Evolutionary conservation across 169 alveolate genomes (phyloP), one percentile per base, ranked within the genome.

Genomic region (Plasmodium gonderi): DNA sequence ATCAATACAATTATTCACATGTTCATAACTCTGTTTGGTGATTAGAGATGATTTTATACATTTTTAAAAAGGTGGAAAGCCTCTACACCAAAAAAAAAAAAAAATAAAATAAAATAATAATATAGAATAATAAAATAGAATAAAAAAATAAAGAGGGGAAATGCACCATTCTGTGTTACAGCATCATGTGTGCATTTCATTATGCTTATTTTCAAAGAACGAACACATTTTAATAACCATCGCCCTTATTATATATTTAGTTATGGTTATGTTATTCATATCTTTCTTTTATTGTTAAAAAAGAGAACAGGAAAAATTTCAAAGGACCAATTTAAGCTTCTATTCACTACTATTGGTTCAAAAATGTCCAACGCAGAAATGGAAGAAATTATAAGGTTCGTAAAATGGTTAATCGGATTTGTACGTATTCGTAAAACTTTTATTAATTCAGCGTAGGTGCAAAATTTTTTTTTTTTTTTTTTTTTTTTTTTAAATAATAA

Each of bases 271-370:
- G 40, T 26, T n/a, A 6, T 82, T 36, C 36, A 8, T 69, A n/a
- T 29, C 31, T 69, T 44, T 69, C 40, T 1, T 42, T 45, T 68
- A 9, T 67, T n/a, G 17, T 29, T 20, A 64, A 42, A 0, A 75
- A 49, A 85, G 92, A 74, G 47, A 85, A 74, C 92, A 47, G 92
- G 92, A 20, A 85, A 85, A 60, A 75, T 85, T 45, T 74, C 92
- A 38, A 85, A 75, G 40, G 78, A 85, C 17, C 64, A 47, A 42
- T 29, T 85, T 36, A 85, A 85, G 69, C 14, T 44, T 3, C 47
- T 85, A 40, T 85, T 85, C 78, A 85, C 92, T 14, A 85, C 83
- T 11, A 75, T 85, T 72, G 92, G 92, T 51, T 85, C 92, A 49
- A 72, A 64, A 49, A 9, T 85, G 40, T 74, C 92, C 11, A 42